Evolutionary conservation across 2,329 filamentous ascomycete genomes (phyloP).

Genomic region (Aspergillus terreus): DNA sequence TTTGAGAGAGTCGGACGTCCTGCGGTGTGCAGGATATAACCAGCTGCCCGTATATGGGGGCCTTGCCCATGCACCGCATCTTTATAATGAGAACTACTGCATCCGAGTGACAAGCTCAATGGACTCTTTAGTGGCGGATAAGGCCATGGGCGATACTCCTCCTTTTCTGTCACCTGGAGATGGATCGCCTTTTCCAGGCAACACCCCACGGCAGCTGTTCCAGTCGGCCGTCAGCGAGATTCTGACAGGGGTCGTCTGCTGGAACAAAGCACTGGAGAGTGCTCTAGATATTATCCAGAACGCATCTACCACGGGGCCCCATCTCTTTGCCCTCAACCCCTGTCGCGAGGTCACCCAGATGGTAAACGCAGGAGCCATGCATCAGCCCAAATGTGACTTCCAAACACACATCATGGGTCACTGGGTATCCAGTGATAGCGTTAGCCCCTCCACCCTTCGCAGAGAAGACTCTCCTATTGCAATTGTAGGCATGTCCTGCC

Average conservation of each 20-base stretch:
- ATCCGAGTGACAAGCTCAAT: background rate
- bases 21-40: conserved; percentile 19
- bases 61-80: conserved; percentile 40
- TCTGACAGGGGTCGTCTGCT: conserved; percentile 17
- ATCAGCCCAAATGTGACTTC: background rate
- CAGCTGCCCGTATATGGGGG: conserved; percentile 26
- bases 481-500: conserved; percentile 73
- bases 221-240: conserved; percentile 17
- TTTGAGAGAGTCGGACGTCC: conserved; percentile 17
- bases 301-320: conserved; percentile 11
- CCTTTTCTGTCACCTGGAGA: conserved; percentile 16
- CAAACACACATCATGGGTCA: conserved; percentile 18
- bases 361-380: conserved; percentile 10
- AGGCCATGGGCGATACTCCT: background rate
- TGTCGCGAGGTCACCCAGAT: conserved; percentile 27
- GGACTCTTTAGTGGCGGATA: background rate
- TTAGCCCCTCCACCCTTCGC: background rate
- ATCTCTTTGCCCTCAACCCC: conserved; percentile 24
- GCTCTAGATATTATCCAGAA: conserved; percentile 15
- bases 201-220: conserved; percentile 13
- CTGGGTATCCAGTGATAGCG: conserved; percentile 13
- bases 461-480: conserved; percentile 39
- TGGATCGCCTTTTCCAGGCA: conserved; percentile 13
- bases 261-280: conserved; percentile 15
- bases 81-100: conserved; percentile 38